These are phyloP conservation scores for Marvania coccoides DNA, from an alignment of 139 green algal genomes.

Conservation along the genomic window DNA sequence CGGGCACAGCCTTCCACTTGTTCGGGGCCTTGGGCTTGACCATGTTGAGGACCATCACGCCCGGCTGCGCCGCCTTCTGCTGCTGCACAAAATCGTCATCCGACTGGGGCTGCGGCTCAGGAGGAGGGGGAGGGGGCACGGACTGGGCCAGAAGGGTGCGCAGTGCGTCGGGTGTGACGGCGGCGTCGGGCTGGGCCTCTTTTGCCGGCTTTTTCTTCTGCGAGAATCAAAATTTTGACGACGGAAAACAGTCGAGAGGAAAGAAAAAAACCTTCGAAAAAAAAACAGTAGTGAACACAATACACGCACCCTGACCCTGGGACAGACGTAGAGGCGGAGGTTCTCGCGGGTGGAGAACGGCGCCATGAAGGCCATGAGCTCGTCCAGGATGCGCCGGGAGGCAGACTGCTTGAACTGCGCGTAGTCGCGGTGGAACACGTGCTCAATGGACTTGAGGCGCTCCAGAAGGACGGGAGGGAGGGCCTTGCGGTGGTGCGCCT, in stretches of 20 bases:
- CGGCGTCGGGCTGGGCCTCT: too few species aligned
- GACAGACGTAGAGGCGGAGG: slow-evolving; percentile 1
- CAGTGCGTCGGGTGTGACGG: too few species aligned
- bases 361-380: slow-evolving; percentile 19
- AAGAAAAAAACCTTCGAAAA: background rate
- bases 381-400: background rate
- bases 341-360: slow-evolving; percentile 22
- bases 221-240: too few species aligned
- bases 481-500: background rate
- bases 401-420: background rate
- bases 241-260: too few species aligned
- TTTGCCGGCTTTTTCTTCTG: too few species aligned
- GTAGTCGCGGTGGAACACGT: background rate
- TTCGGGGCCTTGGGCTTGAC: too few species aligned
- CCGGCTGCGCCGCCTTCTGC: too few species aligned
- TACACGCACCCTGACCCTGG: background rate
- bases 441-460: background rate
- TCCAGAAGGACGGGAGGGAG: slow-evolving; percentile 1
- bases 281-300: background rate
- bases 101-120: too few species aligned
- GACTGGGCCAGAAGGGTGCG: too few species aligned
- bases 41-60: too few species aligned
- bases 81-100: too few species aligned
- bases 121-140: too few species aligned
- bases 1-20: background rate